These are phyloP conservation scores for Omphalotus guepiniiformis DNA, from an alignment of 768 basidiomycete species.

Conservation along the genomic window DNA sequence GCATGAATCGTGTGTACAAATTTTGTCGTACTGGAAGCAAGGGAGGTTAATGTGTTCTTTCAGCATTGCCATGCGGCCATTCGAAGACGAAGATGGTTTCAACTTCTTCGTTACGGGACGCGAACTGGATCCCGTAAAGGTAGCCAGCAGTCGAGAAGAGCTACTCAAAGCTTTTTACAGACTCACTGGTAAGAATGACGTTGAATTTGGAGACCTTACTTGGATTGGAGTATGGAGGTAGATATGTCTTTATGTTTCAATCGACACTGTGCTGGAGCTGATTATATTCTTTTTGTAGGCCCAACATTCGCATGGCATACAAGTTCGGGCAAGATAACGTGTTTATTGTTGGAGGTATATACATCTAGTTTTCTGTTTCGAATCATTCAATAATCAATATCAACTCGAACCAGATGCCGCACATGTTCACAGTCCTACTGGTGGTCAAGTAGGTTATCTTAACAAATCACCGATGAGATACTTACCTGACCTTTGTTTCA, in stretches of 20 bases:
- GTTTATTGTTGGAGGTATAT: constrained; percentile 19
- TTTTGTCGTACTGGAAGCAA: background rate
- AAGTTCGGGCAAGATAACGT: constrained; percentile 15
- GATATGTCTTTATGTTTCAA: background rate
- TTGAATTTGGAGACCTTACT: constrained; percentile 8
- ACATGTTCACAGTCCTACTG: constrained; percentile 17
- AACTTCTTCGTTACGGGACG: constrained; percentile 10
- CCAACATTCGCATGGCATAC: constrained; percentile 20
- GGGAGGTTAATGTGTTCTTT: background rate
- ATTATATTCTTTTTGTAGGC: constrained; percentile 6
- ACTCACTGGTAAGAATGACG: constrained; percentile 5
- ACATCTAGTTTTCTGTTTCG: background rate
- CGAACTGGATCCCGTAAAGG: constrained; percentile 7
- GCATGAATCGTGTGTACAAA: constrained; percentile 9
- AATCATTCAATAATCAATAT: background rate
- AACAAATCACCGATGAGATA: constrained; percentile 4
- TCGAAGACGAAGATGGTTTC: constrained; percentile 4
- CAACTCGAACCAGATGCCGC: constrained; percentile 13
- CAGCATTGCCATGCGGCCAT: constrained; percentile 20
- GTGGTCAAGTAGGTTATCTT: constrained; percentile 17
- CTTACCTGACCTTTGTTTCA: constrained; percentile 16
- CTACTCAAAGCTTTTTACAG: background rate
- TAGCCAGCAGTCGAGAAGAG: constrained; percentile 11
- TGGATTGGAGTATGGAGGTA: constrained; percentile 1
- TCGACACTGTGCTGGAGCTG: background rate